phyloP scores from a whole-genome alignment of 2,329 filamentous ascomycete species.

The Monosporascus sp. region DNA sequence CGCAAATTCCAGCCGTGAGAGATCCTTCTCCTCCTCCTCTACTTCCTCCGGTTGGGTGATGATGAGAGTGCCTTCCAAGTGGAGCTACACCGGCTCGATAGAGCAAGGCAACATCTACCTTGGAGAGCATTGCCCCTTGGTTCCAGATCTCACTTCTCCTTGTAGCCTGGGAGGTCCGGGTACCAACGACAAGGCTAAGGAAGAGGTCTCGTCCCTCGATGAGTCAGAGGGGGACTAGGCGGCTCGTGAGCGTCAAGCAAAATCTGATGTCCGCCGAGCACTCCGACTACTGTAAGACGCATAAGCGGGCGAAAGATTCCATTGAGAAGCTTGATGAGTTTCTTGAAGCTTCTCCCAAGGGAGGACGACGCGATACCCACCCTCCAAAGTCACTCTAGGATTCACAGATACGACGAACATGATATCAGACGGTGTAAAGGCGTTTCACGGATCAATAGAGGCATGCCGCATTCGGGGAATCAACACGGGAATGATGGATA shows the following conservation, averaged over 20 bases:
- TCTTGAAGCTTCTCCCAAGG: not conserved
- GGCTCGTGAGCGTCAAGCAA: not conserved
- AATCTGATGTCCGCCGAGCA: not conserved
- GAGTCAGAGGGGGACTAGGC: not conserved
- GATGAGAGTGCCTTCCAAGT: not conserved
- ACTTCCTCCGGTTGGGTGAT: not conserved
- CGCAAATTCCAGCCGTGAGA: not conserved
- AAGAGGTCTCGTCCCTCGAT: not conserved
- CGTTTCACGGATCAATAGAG: no score
- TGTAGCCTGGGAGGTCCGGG: not conserved
- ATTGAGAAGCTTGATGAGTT: not conserved
- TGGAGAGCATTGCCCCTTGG: not conserved
- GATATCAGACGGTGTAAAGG: no score
- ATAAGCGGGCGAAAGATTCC: not conserved
- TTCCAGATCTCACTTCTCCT: not conserved
- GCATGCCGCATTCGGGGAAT: no score
- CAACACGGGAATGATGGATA: no score
- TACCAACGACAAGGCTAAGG: not conserved
- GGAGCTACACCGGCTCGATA: slow-evolving; percentile 1
- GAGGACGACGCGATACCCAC: not conserved
- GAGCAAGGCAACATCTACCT: slow-evolving; percentile 1
- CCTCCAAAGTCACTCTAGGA: no score
- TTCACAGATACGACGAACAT: no score
- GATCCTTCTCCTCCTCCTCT: not conserved
- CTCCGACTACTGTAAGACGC: not conserved